Conservation (phyloP, 345 rosid genomes). For the Microcos paniculata region DNA sequence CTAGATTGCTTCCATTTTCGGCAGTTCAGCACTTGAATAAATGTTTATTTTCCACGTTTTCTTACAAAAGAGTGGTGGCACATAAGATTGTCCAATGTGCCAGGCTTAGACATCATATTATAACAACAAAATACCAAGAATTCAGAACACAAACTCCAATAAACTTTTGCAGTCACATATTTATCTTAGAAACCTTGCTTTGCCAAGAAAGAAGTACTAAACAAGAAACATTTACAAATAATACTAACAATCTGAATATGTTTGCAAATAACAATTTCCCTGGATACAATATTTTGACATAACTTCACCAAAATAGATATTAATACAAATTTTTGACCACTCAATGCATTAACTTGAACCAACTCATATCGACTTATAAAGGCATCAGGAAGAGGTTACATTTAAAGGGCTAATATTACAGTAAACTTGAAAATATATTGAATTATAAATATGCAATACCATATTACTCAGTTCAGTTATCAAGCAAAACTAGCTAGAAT, state of each 20-base stretch:
- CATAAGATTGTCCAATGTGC: too few relatives aligned
- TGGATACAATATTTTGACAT: not conserved
- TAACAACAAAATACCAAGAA: too few relatives aligned
- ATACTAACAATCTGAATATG: not conserved
- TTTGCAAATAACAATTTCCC: not conserved
- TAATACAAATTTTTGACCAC: not conserved
- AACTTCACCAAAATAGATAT: not conserved
- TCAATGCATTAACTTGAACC: constrained; percentile 2
- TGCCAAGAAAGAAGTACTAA: too few relatives aligned
- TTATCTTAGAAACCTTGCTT: too few relatives aligned
- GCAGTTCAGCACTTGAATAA: too few relatives aligned
- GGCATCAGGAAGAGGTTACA: not conserved
- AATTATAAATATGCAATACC: not conserved
- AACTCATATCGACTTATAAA: not conserved
- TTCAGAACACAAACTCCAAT: too few relatives aligned
- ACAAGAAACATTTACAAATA: too few relatives aligned
- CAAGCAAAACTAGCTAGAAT: constrained; percentile 11
- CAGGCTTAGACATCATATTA: too few relatives aligned
- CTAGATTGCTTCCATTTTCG: too few relatives aligned
- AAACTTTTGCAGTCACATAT: too few relatives aligned
- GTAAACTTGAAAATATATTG: not conserved
- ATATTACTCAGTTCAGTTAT: not conserved
- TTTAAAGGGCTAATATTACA: constrained; percentile 4
- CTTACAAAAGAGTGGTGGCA: too few relatives aligned
- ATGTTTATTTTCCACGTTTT: too few relatives aligned